Percentiles rank a stretch among this genome's conserved stretches.
These are phyloP conservation scores for Podila minutissima DNA, from an alignment of 192 early-diverging fungal species.

Conservation along the genomic window DNA sequence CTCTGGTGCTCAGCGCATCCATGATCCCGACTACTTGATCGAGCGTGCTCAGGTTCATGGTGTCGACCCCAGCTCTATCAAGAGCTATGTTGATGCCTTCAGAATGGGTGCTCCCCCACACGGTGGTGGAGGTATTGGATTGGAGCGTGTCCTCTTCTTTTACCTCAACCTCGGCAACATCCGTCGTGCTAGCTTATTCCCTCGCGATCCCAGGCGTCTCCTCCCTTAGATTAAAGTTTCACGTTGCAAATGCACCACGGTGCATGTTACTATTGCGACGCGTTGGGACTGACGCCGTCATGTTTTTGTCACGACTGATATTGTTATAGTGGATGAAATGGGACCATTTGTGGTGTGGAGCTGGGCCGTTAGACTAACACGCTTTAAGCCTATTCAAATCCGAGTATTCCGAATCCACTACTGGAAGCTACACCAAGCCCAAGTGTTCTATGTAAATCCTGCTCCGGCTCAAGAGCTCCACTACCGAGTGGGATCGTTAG, in stretches of 20 bases:
- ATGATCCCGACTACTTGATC: slow-evolving; percentile 84
- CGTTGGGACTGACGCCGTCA: no score
- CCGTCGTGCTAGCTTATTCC: slow-evolving; percentile 92
- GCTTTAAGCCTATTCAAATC: no score
- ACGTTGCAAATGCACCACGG: neutral
- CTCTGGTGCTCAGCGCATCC: slow-evolving; percentile 98
- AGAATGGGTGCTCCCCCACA: slow-evolving; percentile 97
- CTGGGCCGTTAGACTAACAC: no score
- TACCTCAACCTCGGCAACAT: slow-evolving; percentile 96
- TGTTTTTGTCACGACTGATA: no score
- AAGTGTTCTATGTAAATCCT: no score
- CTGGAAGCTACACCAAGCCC: no score
- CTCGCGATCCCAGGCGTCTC: slow-evolving; percentile 95
- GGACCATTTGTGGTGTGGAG: no score
- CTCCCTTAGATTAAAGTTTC: slow-evolving; percentile 68
- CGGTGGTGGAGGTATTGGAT: slow-evolving; percentile 95
- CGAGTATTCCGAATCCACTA: no score
- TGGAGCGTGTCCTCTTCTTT: slow-evolving; percentile 98
- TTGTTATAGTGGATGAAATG: no score
- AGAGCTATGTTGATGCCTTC: slow-evolving; percentile 95
- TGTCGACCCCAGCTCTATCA: slow-evolving; percentile 83
- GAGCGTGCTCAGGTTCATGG: slow-evolving; percentile 81
- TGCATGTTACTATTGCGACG: no score
- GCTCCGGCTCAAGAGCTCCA: no score
- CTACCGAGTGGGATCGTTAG: no score